A percentile compares a stretch with the other conserved stretches of the same genome.
These are phyloP conservation scores for Zoysia japonica DNA, from an alignment of 176 grass and related monocot species.

Conservation along the genomic window DNA sequence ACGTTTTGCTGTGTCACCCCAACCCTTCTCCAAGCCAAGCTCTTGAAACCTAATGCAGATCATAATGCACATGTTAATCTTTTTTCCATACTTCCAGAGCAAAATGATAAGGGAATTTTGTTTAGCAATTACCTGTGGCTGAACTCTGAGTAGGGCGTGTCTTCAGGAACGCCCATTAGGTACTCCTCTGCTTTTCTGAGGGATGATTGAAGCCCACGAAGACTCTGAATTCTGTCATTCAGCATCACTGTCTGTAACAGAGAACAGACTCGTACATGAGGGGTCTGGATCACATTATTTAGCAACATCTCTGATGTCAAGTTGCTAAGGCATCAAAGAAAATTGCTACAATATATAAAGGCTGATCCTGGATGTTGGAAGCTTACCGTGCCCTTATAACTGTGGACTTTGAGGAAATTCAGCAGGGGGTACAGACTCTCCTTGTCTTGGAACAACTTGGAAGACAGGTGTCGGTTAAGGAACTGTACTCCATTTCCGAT, in stretches of 20 bases:
- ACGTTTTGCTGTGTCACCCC: conserved; percentile 82
- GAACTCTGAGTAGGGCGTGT: conserved; percentile 84
- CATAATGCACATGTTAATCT: conserved; percentile 24
- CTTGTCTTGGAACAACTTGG: conserved; percentile 99
- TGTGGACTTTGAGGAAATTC: conserved; percentile 84
- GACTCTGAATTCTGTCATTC: conserved; percentile 89
- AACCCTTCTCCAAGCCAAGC: conserved; percentile 93
- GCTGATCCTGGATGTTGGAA: conserved; percentile 1
- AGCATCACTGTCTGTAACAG: conserved; percentile 90
- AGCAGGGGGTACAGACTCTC: conserved; percentile 88
- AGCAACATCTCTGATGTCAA: not conserved
- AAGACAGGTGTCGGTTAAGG: conserved; percentile 94
- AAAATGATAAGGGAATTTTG: not conserved
- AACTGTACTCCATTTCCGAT: conserved; percentile 98
- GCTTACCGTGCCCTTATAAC: conserved; percentile 82
- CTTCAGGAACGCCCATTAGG: conserved; percentile 62
- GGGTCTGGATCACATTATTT: not conserved
- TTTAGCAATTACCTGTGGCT: conserved; percentile 52
- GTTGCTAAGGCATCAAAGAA: not conserved
- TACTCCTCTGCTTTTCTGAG: conserved; percentile 94
- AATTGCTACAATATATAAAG: not conserved
- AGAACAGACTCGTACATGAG: not conserved
- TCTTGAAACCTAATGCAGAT: conserved; percentile 71
- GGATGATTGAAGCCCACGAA: conserved; percentile 69
- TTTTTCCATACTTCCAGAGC: conserved; percentile 1